Evolutionary conservation across 2,329 filamentous ascomycete genomes (phyloP), one percentile per base, ranked within the genome.

Genomic region (Penicillium palitans): DNA sequence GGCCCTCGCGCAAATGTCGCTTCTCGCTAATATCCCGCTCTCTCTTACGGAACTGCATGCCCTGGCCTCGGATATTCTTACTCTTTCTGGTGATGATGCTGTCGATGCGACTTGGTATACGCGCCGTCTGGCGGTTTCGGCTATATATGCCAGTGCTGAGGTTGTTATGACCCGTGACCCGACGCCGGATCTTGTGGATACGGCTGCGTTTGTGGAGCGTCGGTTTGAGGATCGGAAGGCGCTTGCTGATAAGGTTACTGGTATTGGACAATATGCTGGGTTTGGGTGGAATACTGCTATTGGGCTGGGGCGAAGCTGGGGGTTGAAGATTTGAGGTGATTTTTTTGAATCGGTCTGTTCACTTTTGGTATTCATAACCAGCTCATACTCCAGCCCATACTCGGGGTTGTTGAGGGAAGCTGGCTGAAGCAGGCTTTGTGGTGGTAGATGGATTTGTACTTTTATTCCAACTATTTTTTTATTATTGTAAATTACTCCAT

Each of bases 91-190:
- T 51, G 95, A 98, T 74, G 81, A 79, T 24, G 84, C 87, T 24
- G 90, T 97, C 60, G 93, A 98, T 74, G 84, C 86, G 4, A 88
- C 87, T 5, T 99, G 95, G 95, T 99, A 99, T 68, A 87, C 87
- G 2, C 89, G 88, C 72, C 81, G 88, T 4, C 81, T 85, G 9
- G 83, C 81, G 0, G 73, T 90, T 25, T 81, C 84, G 0, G 81
- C 82, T 2, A 81, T 90, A n/a, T 91, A 90, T 70, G 91, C 91
- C 52, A 86, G 87, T 35, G 84, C 88, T 56, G 95, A 99, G 77
- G 80, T 97, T 6, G 96, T 93, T 77, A 97, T 98, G 92, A 97
- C 92, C 24, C 92, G 89, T 59, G 95, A 98, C 75, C 82, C 80
- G 60, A 92, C 88, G 4, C 78, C 83, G 0, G 85, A 84, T n/a